Percentiles rank a stretch among this genome's conserved stretches.
Evolutionary conservation across 2,329 filamentous ascomycete species (phyloP).

Genomic region (Purpureocillium lavendulum): DNA sequence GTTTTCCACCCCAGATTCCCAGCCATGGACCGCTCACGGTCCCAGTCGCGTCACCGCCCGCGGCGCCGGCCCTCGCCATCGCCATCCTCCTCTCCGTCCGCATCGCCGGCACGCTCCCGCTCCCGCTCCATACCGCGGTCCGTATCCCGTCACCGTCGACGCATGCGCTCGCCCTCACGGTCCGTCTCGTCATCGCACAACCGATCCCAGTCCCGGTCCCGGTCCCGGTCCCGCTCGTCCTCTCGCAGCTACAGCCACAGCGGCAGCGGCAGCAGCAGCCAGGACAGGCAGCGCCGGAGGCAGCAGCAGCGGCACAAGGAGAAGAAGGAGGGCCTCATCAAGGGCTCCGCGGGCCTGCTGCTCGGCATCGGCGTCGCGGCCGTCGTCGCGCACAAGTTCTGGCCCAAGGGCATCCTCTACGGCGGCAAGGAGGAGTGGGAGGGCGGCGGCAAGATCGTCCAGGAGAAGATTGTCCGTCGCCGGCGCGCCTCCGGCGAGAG

Average conservation of each 20-base stretch:
- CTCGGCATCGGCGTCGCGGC: constrained; percentile 26
- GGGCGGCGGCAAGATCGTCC: constrained; percentile 3
- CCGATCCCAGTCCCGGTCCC: constrained; percentile 9
- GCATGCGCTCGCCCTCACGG: background rate
- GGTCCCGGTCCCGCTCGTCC: constrained; percentile 13
- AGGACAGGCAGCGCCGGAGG: constrained; percentile 3
- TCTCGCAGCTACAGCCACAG: constrained; percentile 6
- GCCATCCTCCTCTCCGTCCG: constrained; percentile 6
- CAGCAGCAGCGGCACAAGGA: constrained; percentile 7
- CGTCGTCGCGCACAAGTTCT: constrained; percentile 24
- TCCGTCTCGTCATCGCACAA: background rate
- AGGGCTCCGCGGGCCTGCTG: constrained; percentile 21
- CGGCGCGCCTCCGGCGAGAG: too few relatives aligned
- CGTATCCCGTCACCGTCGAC: background rate
- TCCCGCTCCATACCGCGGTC: too few relatives aligned
- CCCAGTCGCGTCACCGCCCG: constrained; percentile 4
- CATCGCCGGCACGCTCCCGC: constrained; percentile 10
- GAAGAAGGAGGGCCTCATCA: constrained; percentile 17
- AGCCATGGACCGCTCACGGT: constrained; percentile 6
- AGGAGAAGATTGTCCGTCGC: background rate
- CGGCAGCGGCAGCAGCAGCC: constrained; percentile 6
- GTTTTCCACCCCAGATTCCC: too few relatives aligned
- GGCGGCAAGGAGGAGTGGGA: constrained; percentile 22
- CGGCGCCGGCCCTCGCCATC: background rate
- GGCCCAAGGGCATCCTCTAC: constrained; percentile 21